A percentile compares a stretch with the other conserved stretches of the same genome.
These are phyloP conservation scores for Trichocladium uniseriatum DNA, from an alignment of 495 filamentous ascomycete genomes.

Conservation along the genomic window DNA sequence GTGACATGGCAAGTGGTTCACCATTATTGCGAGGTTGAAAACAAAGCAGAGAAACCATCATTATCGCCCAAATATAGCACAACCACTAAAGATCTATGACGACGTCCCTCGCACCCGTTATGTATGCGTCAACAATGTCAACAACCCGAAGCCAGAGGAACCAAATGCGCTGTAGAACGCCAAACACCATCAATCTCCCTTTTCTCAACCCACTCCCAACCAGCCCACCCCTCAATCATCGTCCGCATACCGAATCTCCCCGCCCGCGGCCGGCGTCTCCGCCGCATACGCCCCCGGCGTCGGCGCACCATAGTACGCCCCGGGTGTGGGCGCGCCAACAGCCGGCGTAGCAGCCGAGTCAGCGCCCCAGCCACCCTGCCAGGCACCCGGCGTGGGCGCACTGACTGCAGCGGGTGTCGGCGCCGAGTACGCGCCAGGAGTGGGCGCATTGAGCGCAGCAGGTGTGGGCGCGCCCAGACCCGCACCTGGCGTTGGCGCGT, in stretches of 20 bases:
- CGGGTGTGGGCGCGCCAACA: constrained; percentile 61
- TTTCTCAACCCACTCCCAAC: background rate
- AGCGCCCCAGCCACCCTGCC: constrained; percentile 46
- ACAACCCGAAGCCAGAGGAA: no score
- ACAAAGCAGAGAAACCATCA: no score
- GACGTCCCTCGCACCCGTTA: no score
- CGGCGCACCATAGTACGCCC: constrained; percentile 58
- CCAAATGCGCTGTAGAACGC: background rate
- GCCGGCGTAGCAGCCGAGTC: constrained; percentile 53
- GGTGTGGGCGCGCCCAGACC: constrained; percentile 62
- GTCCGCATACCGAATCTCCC: constrained; percentile 48
- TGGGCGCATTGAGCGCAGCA: constrained; percentile 63
- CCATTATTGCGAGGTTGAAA: no score
- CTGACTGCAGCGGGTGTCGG: constrained; percentile 57
- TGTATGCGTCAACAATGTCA: no score
- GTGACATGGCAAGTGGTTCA: no score
- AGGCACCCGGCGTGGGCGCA: constrained; percentile 66
- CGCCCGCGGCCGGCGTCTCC: constrained; percentile 65
- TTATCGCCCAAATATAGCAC: no score
- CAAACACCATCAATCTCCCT: background rate
- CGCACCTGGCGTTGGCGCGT: constrained; percentile 71
- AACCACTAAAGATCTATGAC: background rate
- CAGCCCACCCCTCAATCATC: constrained; percentile 29
- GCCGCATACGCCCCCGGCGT: constrained; percentile 67
- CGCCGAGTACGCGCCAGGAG: constrained; percentile 62